These are phyloP conservation scores for Syzygium grande DNA, from an alignment of 345 rosid species.

Conservation along the genomic window DNA sequence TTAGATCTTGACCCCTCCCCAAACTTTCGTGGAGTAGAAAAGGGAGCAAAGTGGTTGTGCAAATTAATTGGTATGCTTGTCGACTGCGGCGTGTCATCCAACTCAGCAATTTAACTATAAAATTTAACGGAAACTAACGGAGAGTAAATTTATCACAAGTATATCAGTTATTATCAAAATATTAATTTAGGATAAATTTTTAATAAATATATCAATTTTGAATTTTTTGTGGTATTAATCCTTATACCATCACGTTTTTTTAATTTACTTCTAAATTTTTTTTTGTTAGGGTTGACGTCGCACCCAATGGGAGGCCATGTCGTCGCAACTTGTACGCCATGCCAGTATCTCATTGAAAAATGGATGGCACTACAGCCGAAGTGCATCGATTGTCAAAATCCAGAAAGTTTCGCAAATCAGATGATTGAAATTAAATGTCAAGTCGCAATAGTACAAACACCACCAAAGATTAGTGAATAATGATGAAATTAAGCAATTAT, in stretches of 20 bases:
- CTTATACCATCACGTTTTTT: neutral
- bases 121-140: too few species aligned
- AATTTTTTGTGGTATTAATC: too few species aligned
- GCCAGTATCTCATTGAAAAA: neutral
- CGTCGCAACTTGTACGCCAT: neutral
- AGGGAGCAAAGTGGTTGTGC: neutral
- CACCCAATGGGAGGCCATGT: too few species aligned
- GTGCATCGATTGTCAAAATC: neutral
- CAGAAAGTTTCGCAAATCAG: neutral
- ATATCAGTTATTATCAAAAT: too few species aligned
- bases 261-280: neutral
- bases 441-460: accelerated
- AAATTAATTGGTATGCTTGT: too few species aligned
- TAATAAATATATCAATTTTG: too few species aligned
- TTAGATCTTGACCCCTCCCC: neutral
- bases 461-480: neutral
- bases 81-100: too few species aligned
- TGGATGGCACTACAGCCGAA: neutral
- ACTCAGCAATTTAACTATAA: too few species aligned
- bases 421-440: neutral
- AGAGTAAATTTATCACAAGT: too few species aligned
- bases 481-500: neutral
- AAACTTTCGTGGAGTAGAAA: neutral
- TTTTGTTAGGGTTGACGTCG: neutral
- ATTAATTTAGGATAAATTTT: too few species aligned